Evolutionary conservation across 345 rosid genomes (phyloP), one percentile per base, ranked within the genome.

Genomic region (Erodium maritimum): DNA sequence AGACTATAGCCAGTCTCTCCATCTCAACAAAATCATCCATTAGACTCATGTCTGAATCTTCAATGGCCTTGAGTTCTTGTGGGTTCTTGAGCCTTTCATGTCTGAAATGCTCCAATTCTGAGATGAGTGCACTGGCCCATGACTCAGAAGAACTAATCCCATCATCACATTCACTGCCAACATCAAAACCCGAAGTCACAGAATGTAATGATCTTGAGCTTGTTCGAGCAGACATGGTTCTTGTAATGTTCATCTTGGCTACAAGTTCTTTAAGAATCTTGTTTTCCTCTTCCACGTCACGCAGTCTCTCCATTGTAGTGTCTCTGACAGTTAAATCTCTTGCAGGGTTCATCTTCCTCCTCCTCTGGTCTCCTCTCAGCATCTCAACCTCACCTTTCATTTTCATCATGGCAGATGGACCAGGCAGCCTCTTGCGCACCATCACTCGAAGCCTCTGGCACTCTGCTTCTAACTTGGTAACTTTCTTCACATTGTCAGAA

Each of bases 1-100:
- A 81, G 55, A 91, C 87, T 53, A 89, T 69, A 23, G 94, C 95
- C 63, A 89, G 65, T 65, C 77, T 85, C 73, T 93, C 96, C 90
- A 85, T 82, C 79, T 85, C 96, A 8, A 67, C 79, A 66, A 83
- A 80, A 67, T 90, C 91, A 54, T 80, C 82, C 89, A 87, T 85
- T 54, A 85, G 63, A 70, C 72, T 74, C 72, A 83, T 80, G 68
- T 80, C 93, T 21, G 80, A 67, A 74, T 58, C 64, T 60, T 52
- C 59, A 46, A 61, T 65, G 55, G 61, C 69, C 37, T 71, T 70
- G 57, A 48, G 19, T 37, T 66, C 75, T 12, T 55, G 54, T 57
- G 64, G 66, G 67, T 56, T 61, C 68, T 12, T 69, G 55, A 61
- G 46, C 65, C 72, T 79, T 56, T 58, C 71, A 8, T 60, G 79